Evolutionary conservation across 2,329 filamentous ascomycete species (phyloP).

Genomic region (Calonectria leucothoes): DNA sequence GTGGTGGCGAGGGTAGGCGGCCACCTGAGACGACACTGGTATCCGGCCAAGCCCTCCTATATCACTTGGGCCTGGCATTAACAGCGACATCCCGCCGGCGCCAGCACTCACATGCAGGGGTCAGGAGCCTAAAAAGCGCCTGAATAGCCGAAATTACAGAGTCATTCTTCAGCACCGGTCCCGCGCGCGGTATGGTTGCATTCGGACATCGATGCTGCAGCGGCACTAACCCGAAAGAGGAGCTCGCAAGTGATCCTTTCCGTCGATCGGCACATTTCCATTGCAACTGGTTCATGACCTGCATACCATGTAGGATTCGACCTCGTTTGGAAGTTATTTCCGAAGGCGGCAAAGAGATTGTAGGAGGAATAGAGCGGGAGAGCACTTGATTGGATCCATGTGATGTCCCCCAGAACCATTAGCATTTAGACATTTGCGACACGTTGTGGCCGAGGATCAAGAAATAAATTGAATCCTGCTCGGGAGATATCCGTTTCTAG

Average conservation of each 20-base stretch:
- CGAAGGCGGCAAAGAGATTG: neutral
- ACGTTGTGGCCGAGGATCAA: neutral
- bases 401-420: neutral
- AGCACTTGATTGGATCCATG: slow-evolving; percentile 6
- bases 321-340: slow-evolving; percentile 6
- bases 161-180: neutral
- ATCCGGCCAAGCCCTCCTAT: neutral
- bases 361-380: neutral
- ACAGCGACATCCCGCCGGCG: neutral
- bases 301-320: neutral
- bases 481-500: neutral
- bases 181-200: neutral
- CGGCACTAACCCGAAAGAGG: slow-evolving; percentile 6
- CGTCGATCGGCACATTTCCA: neutral
- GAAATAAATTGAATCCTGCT: neutral
- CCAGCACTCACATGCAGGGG: neutral
- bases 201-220: neutral
- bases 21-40: neutral
- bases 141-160: slow-evolving; percentile 13
- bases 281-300: slow-evolving; percentile 1
- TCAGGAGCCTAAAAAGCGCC: slow-evolving; percentile 4
- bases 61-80: neutral
- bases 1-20: neutral
- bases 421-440: neutral
- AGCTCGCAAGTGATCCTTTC: slow-evolving; percentile 6